Conservation (phyloP, 106 monocot genomes). For the Platanthera zijinensis region DNA sequence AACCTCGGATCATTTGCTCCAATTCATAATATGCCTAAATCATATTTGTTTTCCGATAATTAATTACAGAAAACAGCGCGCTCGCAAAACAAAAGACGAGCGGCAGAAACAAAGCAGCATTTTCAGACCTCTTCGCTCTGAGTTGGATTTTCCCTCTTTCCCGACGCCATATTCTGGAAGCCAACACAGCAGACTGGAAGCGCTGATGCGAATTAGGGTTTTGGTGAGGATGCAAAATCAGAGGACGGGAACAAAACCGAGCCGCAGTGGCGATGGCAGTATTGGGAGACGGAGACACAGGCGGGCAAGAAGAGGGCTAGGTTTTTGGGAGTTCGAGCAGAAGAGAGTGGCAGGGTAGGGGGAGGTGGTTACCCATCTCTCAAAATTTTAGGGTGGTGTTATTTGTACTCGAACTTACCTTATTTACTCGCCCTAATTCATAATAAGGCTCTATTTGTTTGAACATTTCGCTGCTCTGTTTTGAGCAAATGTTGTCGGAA, state of each 20-base stretch:
- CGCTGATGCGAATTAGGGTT: neutral
- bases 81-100: neutral
- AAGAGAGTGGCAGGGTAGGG: neutral
- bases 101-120: neutral
- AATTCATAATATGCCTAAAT: neutral
- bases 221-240: neutral
- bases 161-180: neutral
- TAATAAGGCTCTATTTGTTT: no score
- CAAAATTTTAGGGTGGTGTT: no score
- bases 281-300: neutral
- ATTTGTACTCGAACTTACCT: no score
- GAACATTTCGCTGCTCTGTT: no score
- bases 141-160: conserved; percentile 7
- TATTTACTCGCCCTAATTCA: no score
- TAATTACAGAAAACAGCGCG: neutral
- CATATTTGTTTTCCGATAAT: neutral
- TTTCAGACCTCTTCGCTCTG: neutral
- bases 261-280: neutral
- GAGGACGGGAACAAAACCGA: neutral
- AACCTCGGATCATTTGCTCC: neutral
- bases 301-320: neutral
- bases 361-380: no score
- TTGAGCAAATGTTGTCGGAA: no score
- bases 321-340: neutral
- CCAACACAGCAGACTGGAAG: neutral